Evolutionary conservation across 1,284 basidiomycete genomes (phyloP), one percentile per base, ranked within the genome.

Genomic region (Malassezia vespertilionis): DNA sequence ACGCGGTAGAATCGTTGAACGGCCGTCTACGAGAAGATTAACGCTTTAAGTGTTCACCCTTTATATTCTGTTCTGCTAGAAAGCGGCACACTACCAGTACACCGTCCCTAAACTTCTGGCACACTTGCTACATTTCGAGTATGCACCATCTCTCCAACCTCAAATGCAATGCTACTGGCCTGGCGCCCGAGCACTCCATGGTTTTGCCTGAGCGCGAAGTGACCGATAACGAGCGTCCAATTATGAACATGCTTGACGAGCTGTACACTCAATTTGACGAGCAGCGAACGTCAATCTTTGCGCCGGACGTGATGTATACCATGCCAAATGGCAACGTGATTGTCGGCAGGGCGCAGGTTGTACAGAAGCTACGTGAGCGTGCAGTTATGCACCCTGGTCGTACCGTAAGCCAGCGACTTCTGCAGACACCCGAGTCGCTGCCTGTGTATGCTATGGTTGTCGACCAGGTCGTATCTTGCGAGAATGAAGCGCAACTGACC

Each of bases 91-190:
- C 11, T 7, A 33, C 9, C 11, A 6, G 11, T 17, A 10, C 17
- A 10, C 17, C 31, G 11, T 11, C 31, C 21, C 15, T 23, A n/a
- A 6, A 9, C 27, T 22, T 22, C 39, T 20, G 37, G 37, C 37
- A 10, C 17, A 10, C 17, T 11, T 15, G 12, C 15, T 23, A n/a
- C 5, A 9, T 22, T 22, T 22, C 39, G 11, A 26, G 37, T 26
- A 63, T 63, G 60, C 54, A 58, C 48, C 58, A 59, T 55, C 52
- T 44, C 33, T 56, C 58, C 46, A 60, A 56, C 57, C 56, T 46
- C 36, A 58, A 65, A 42, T 61, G 60, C 56, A 69, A 69, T 54
- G 67, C 67, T 8, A 60, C 63, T 36, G 65, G 65, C 17, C 60
- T 69, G n/a, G 51, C 58, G 21, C 65, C 67, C 26, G 67, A 69